Percentiles rank a stretch among this genome's conserved stretches.
phyloP scores from a whole-genome alignment of 78 protist genomes.

The Andalucia godoyi region DNA sequence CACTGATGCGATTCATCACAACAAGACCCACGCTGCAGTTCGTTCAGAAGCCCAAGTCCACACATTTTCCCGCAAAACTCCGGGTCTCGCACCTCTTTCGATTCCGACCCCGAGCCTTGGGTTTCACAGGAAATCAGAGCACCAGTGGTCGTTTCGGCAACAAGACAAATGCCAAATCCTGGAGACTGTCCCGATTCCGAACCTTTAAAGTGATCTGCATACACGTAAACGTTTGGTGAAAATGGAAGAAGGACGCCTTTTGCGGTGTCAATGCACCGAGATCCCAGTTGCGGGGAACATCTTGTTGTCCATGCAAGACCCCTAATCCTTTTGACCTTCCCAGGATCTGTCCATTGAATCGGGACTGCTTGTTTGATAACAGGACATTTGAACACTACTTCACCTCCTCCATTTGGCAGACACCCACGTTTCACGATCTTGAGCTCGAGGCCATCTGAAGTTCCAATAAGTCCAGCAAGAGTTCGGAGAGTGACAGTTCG shows the following conservation, averaged over 20 bases:
- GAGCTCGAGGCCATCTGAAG: conserved; percentile 47
- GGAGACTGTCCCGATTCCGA: conserved; percentile 46
- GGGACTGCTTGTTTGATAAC: conserved; percentile 40
- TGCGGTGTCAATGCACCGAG: conserved; percentile 59
- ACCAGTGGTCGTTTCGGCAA: not conserved
- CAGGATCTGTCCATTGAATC: conserved; percentile 46
- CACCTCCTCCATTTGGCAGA: conserved; percentile 88
- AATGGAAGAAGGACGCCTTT: conserved; percentile 41
- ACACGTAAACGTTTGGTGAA: conserved; percentile 82
- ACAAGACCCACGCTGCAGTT: too few relatives aligned
- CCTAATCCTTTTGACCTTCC: conserved; percentile 72
- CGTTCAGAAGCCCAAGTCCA: too few relatives aligned
- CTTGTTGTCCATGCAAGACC: conserved; percentile 75
- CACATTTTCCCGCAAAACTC: too few relatives aligned
- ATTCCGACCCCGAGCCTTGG: too few relatives aligned
- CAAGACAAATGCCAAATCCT: not conserved
- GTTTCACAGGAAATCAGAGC: not conserved
- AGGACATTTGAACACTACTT: conserved; percentile 64
- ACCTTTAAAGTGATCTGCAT: conserved; percentile 78
- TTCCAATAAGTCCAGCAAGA: conserved; percentile 65
- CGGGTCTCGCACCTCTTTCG: too few relatives aligned
- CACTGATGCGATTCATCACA: too few relatives aligned
- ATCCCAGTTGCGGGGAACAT: conserved; percentile 63
- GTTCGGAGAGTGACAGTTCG: conserved; percentile 79
- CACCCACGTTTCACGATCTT: conserved; percentile 58